Conservation (phyloP, 228 moss, liverwort and hornwort species). For the Sphagnum fallax region DNA sequence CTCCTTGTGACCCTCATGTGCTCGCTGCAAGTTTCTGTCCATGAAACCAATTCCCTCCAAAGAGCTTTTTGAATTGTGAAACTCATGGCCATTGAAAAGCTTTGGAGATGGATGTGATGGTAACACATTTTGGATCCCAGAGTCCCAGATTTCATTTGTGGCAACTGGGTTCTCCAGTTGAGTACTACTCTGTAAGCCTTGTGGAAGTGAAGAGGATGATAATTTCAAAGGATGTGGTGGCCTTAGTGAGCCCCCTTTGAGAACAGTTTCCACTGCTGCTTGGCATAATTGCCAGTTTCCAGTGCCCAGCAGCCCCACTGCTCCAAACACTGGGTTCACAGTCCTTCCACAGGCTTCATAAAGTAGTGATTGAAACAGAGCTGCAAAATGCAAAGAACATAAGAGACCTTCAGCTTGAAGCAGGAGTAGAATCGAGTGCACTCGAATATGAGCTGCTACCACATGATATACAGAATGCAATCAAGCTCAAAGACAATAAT, state of each 20-base stretch:
- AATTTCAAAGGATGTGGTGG: conserved; percentile 15
- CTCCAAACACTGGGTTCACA: conserved; percentile 72
- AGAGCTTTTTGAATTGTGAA: conserved; percentile 3
- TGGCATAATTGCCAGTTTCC: conserved; percentile 75
- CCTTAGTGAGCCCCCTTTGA: conserved; percentile 54
- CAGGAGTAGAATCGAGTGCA: no score
- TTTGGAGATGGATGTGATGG: conserved; percentile 6
- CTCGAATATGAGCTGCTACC: no score
- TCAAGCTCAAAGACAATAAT: no score
- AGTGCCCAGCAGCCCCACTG: conserved; percentile 68
- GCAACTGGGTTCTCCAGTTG: conserved; percentile 14
- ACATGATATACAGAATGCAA: no score
- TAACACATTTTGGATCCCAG: background rate
- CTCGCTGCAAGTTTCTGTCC: conserved; percentile 21
- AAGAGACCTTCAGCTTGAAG: no score
- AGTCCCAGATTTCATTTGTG: conserved; percentile 12
- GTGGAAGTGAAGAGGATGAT: conserved; percentile 9
- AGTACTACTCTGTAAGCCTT: conserved; percentile 8
- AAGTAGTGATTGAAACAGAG: conserved; percentile 69
- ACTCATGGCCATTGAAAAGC: conserved; percentile 7
- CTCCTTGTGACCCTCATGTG: conserved; percentile 19
- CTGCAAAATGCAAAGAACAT: conserved; percentile 20
- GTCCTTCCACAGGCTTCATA: conserved; percentile 84
- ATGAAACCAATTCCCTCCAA: conserved; percentile 9
- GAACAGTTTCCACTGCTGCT: conserved; percentile 68